Conservation (phyloP, 331 rosid genomes). For the Spiraea crenata region DNA sequence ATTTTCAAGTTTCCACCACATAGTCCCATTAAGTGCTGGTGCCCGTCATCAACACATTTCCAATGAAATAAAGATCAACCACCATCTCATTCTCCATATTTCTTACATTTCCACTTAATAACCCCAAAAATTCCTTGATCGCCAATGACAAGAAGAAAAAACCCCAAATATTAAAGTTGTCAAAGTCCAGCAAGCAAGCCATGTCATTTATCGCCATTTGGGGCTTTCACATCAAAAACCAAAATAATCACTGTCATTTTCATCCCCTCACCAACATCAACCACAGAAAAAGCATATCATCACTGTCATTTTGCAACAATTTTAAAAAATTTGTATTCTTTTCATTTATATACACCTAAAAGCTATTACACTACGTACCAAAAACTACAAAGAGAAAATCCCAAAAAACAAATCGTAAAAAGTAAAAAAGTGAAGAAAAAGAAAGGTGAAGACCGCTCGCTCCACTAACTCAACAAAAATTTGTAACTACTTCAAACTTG, state of each 20-base stretch:
- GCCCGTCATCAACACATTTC: not conserved
- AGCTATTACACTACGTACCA: constrained; percentile 20
- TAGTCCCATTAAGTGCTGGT: not conserved
- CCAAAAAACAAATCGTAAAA: not conserved
- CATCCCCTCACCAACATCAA: not conserved
- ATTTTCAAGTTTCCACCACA: too few species aligned
- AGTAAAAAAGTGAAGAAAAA: not conserved
- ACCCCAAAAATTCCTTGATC: not conserved
- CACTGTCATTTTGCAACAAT: not conserved
- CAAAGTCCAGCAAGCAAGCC: not conserved
- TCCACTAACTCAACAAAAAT: constrained; percentile 13
- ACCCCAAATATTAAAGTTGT: not conserved
- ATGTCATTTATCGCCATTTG: not conserved
- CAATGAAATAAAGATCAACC: not conserved
- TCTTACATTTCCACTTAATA: not conserved
- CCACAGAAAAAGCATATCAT: not conserved
- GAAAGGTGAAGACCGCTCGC: not conserved
- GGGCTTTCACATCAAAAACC: not conserved
- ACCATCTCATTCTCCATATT: not conserved
- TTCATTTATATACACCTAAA: constrained; percentile 24
- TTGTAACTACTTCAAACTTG: constrained; percentile 14
- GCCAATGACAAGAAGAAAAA: not conserved
- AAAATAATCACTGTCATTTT: constrained; percentile 7
- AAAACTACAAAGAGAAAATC: not conserved
- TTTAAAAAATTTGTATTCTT: not conserved